Evolutionary conservation across 257 asterid genomes (phyloP), one percentile per base, ranked within the genome.

Genomic region (Nemophila menziesii): DNA sequence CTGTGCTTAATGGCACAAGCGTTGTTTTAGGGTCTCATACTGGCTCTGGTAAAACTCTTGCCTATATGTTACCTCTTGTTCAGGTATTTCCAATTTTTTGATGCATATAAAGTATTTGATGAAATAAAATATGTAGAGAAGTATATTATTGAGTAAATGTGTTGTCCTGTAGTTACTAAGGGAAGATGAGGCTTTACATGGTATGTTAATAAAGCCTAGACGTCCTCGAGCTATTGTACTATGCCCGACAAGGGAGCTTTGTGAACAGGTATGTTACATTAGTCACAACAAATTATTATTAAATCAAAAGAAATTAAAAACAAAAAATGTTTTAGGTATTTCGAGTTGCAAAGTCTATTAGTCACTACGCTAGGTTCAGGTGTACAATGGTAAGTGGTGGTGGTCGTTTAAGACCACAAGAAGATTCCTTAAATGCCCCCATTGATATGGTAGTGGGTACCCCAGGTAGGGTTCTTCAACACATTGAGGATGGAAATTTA

Each of bases 211-310:
- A 86, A 85, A 75, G 79, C 86, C 98, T 18, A 80, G 80, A 60
- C 96, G 98, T 20, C 98, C 98, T 43, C 83, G 98, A 34, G 96
- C 93, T 43, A 68, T 89, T 54, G 73, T 89, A 38, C 71, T 89
- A n/a, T 89, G 96, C 74, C 98, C 98, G 8, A 89, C 98, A 14
- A 78, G 98, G 78, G 98, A 89, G 73, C 94, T 89, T 5, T 89
- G 96, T 51, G 96, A 89, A 63, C 98, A 89, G 93, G 95, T 80
- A 56, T 20, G 21, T n/a, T n/a, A n/a, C n/a, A n/a, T n/a, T n/a
- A n/a, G n/a, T n/a, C n/a, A n/a, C n/a, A n/a, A n/a, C n/a, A n/a
- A n/a, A n/a, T n/a, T n/a, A n/a, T n/a, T n/a, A n/a, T n/a, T n/a
- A n/a, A n/a, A n/a, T n/a, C n/a, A n/a, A n/a, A n/a, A n/a, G n/a